Evolutionary conservation across 139 green algal genomes (phyloP).

Genomic region (Chlamydomonas sp.): DNA sequence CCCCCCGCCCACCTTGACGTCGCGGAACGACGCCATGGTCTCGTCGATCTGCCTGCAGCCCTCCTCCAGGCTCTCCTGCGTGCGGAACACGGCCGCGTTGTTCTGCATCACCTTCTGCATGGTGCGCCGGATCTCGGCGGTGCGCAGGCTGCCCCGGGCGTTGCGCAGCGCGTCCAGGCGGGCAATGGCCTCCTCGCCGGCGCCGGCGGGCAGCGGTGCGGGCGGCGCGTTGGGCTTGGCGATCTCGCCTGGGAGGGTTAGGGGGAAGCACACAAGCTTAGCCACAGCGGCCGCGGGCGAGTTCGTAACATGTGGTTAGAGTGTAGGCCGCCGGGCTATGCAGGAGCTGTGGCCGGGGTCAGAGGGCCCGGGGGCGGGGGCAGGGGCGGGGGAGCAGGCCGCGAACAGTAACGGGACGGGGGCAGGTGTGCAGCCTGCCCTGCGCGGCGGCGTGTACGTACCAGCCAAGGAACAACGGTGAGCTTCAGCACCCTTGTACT

Average conservation of each 20-base stretch:
- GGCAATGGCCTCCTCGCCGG: slow-evolving; percentile 81
- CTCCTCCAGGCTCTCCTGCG: slow-evolving; percentile 88
- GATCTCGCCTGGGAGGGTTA: slow-evolving; percentile 62
- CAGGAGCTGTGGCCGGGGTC: too few species aligned
- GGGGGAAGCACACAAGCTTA: not conserved
- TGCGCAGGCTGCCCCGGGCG: slow-evolving; percentile 79
- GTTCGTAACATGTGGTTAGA: too few species aligned
- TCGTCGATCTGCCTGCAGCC: slow-evolving; percentile 91
- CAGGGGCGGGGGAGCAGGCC: too few species aligned
- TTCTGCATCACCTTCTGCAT: slow-evolving; percentile 95
- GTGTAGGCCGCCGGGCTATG: too few species aligned
- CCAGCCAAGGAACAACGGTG: too few species aligned
- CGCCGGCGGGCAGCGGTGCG: slow-evolving; percentile 74
- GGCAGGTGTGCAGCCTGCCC: too few species aligned
- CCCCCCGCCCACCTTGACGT: slow-evolving; percentile 69
- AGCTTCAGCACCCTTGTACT: too few species aligned
- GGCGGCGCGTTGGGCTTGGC: slow-evolving; percentile 89
- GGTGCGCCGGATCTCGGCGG: slow-evolving; percentile 75
- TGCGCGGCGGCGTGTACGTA: too few species aligned
- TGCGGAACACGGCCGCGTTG: slow-evolving; percentile 92
- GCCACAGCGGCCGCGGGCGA: too few species aligned
- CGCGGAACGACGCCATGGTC: slow-evolving; percentile 73
- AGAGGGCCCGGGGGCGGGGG: too few species aligned
- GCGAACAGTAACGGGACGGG: too few species aligned
- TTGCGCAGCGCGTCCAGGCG: slow-evolving; percentile 92